phyloP scores from a whole-genome alignment of 371 early-diverging fungal genomes.

The Apophysomyces trapeziformis region DNA sequence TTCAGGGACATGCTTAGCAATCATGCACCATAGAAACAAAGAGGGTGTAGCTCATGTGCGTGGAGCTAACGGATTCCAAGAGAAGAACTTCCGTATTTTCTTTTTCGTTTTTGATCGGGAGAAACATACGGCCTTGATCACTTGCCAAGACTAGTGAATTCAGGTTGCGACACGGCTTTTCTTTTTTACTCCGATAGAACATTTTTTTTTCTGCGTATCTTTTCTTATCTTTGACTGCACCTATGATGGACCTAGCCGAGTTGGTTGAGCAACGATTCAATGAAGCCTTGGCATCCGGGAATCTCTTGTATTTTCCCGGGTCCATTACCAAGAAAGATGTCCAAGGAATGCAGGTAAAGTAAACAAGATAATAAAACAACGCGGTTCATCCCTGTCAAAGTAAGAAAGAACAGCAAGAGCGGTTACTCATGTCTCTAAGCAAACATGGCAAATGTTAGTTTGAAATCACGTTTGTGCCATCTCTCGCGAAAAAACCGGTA shows the following conservation, averaged over 20 bases:
- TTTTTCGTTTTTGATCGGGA: too few species aligned
- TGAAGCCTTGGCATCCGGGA: slow-evolving; percentile 32
- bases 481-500: slow-evolving; percentile 50
- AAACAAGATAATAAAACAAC: too few species aligned
- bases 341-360: slow-evolving; percentile 35
- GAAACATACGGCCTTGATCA: too few species aligned
- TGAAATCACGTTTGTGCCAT: slow-evolving; percentile 56
- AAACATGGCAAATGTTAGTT: slow-evolving; percentile 25
- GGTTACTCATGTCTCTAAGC: background rate
- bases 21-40: too few species aligned
- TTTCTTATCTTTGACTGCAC: background rate
- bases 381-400: background rate
- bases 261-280: slow-evolving; percentile 32
- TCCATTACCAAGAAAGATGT: slow-evolving; percentile 19
- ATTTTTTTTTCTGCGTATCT: background rate
- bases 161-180: background rate
- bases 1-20: too few species aligned
- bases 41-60: too few species aligned
- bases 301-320: slow-evolving; percentile 34
- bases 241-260: slow-evolving; percentile 8
- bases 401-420: background rate
- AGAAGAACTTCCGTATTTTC: too few species aligned
- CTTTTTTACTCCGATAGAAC: background rate
- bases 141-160: background rate
- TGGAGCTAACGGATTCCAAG: too few species aligned